Percentiles rank a stretch among this genome's conserved stretches.
These are phyloP conservation scores for Lactarius hengduanensis DNA, from an alignment of 768 basidiomycete genomes.

Conservation along the genomic window DNA sequence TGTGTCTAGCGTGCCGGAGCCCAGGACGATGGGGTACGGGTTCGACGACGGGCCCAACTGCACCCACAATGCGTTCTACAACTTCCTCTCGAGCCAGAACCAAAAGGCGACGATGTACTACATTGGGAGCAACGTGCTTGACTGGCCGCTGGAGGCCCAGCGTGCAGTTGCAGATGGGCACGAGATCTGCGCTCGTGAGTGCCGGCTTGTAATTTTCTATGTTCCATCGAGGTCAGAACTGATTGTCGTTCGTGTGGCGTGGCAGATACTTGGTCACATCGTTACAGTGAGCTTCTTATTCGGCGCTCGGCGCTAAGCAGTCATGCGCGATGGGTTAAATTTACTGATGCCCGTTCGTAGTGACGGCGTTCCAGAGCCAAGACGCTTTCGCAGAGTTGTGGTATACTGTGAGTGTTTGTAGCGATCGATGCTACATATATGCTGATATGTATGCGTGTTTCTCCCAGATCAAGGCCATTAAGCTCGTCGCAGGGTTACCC, in stretches of 20 bases:
- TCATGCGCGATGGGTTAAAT: neutral
- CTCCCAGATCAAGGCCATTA: constrained; percentile 49
- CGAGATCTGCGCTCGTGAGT: constrained; percentile 56
- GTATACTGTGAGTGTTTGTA: constrained; percentile 49
- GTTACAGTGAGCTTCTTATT: constrained; percentile 37
- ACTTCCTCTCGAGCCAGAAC: constrained; percentile 49
- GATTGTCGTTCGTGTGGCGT: constrained; percentile 1
- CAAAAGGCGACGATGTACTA: constrained; percentile 68
- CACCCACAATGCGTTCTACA: constrained; percentile 61
- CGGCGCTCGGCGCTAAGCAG: neutral
- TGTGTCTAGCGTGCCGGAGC: constrained; percentile 52
- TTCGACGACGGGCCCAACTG: constrained; percentile 70
- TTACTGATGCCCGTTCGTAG: constrained; percentile 33
- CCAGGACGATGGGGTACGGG: constrained; percentile 54
- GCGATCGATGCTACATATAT: neutral
- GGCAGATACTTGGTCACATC: constrained; percentile 52
- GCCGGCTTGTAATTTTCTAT: neutral
- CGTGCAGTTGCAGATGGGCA: constrained; percentile 57
- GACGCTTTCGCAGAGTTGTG: constrained; percentile 77
- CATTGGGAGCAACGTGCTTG: constrained; percentile 56
- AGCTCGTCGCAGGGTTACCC: constrained; percentile 56
- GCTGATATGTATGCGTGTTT: neutral
- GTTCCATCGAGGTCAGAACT: no score
- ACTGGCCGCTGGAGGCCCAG: constrained; percentile 57
- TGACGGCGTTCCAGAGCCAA: constrained; percentile 59